Evolutionary conservation across 1,139 yeast species (phyloP).

Genomic region (Ogataea hybrid): DNA sequence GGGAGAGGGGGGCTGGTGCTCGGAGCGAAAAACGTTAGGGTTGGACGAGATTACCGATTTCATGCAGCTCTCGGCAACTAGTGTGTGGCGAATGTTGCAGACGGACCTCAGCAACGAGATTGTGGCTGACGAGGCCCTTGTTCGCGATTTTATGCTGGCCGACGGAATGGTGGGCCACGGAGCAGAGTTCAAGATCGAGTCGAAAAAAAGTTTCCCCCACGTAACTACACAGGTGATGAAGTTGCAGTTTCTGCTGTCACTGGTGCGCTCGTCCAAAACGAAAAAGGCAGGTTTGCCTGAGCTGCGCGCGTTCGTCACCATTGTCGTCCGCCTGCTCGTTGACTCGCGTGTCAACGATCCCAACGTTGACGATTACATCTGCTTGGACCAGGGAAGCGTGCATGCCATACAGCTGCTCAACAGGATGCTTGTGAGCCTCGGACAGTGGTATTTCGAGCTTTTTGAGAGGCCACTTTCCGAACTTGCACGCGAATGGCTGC

Average conservation of each 20-base stretch:
- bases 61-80: not conserved
- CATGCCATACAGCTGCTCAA: slow-evolving; percentile 15
- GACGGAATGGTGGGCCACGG: slow-evolving; percentile 1
- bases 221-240: slow-evolving; percentile 22
- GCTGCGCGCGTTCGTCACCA: slow-evolving; percentile 4
- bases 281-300: not conserved
- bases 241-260: slow-evolving; percentile 12
- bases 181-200: slow-evolving; percentile 16
- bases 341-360: slow-evolving; percentile 19
- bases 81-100: not conserved
- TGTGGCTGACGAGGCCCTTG: not conserved
- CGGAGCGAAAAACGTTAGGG: not conserved
- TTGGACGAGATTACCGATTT: not conserved
- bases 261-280: slow-evolving; percentile 2
- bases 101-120: not conserved
- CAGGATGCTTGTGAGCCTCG: slow-evolving; percentile 6
- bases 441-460: slow-evolving; percentile 6
- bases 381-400: slow-evolving; percentile 4
- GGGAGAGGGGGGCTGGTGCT: not conserved
- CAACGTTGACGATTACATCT: slow-evolving; percentile 9
- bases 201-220: slow-evolving; percentile 16
- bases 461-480: not conserved
- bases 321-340: slow-evolving; percentile 11
- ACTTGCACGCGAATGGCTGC: slow-evolving; percentile 3
- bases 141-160: not conserved